Evolutionary conservation across 768 basidiomycete genomes (phyloP).

Genomic region (Cubamyces lactineus): DNA sequence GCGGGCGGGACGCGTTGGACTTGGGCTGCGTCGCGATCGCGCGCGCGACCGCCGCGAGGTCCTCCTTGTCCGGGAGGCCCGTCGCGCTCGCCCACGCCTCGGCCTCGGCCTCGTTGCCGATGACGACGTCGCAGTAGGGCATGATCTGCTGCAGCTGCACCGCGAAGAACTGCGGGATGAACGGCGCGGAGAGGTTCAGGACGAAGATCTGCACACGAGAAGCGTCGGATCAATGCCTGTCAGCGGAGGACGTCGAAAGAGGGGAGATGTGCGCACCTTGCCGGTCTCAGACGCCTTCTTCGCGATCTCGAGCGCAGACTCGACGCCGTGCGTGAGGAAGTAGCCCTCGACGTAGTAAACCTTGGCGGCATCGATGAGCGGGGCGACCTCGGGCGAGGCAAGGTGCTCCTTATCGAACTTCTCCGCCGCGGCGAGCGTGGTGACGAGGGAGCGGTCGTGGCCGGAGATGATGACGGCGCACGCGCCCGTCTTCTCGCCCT

Average conservation of each 20-base stretch:
- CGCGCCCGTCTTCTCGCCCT: conserved; percentile 90
- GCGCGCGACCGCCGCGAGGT: conserved; percentile 70
- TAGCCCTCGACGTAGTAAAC: conserved; percentile 95
- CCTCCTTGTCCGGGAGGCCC: conserved; percentile 65
- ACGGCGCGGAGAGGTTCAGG: conserved; percentile 95
- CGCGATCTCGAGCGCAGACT: conserved; percentile 5
- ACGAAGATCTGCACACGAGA: conserved; percentile 75
- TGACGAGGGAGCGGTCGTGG: conserved; percentile 90
- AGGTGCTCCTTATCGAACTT: conserved; percentile 85
- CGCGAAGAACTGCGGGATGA: conserved; percentile 94
- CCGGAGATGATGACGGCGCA: conserved; percentile 96
- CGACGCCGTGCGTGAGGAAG: conserved; percentile 93
- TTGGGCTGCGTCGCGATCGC: conserved; percentile 79
- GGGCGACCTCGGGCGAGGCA: conserved; percentile 70
- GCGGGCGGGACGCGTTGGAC: conserved; percentile 72
- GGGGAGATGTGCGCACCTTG: conserved; percentile 59
- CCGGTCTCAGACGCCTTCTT: conserved; percentile 27
- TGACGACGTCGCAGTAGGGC: conserved; percentile 84
- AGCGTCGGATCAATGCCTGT: not conserved
- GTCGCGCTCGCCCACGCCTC: conserved; percentile 79
- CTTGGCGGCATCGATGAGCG: conserved; percentile 78
- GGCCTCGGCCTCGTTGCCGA: conserved; percentile 97
- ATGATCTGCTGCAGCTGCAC: conserved; percentile 79
- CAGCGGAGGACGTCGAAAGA: not conserved
- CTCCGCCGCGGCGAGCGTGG: conserved; percentile 88